These are phyloP conservation scores for Russula griseocarnosa DNA, from an alignment of 768 basidiomycete species.

Conservation along the genomic window DNA sequence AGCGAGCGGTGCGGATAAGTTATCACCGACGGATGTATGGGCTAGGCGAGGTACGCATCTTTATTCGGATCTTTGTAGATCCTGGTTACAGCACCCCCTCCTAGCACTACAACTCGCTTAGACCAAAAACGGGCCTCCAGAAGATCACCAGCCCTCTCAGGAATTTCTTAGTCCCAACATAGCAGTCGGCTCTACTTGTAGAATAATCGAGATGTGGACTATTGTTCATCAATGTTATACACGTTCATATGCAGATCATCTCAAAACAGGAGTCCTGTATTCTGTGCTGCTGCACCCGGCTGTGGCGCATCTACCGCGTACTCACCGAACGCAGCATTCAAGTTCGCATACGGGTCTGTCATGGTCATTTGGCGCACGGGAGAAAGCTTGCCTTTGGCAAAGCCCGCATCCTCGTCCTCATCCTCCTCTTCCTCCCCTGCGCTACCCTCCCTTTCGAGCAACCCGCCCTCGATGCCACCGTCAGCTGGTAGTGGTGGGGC, in stretches of 20 bases:
- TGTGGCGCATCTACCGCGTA: constrained; percentile 69
- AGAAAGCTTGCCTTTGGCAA: constrained; percentile 39
- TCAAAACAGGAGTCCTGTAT: constrained; percentile 65
- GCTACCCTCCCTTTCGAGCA: constrained; percentile 30
- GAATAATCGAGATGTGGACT: constrained; percentile 6
- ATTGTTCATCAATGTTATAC: neutral
- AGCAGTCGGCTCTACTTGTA: neutral
- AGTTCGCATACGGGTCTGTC: constrained; percentile 77
- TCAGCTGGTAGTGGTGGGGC: constrained; percentile 34
- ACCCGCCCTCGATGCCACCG: constrained; percentile 26
- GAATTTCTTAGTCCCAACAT: constrained; percentile 16
- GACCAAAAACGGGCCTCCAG: constrained; percentile 44
- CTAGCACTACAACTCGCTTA: constrained; percentile 86
- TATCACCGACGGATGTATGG: constrained; percentile 95
- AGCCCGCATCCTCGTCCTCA: constrained; percentile 35
- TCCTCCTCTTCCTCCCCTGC: constrained; percentile 32
- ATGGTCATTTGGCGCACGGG: constrained; percentile 21
- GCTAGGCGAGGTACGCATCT: constrained; percentile 76
- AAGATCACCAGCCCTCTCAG: constrained; percentile 26
- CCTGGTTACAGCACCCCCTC: neutral
- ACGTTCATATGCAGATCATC: neutral
- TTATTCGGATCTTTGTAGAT: neutral
- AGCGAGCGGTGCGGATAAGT: constrained; percentile 62
- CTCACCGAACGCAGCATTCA: constrained; percentile 72
- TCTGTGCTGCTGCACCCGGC: constrained; percentile 49